phyloP scores from a whole-genome alignment of 306 rosid genomes.

The Trifolium repens region DNA sequence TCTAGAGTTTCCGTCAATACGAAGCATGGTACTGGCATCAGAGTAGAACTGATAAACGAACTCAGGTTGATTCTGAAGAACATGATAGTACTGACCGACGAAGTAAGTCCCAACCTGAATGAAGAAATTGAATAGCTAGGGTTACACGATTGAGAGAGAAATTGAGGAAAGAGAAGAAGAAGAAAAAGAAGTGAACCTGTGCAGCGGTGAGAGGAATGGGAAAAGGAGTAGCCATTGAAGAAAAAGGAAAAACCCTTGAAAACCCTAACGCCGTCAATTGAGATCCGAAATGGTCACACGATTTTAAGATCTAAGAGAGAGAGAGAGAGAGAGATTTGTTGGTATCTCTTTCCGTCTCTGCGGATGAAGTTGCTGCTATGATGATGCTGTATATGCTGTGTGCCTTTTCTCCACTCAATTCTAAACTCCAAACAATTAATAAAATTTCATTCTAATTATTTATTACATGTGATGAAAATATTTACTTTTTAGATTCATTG shows the following conservation, averaged over 20 bases:
- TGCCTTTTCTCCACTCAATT: not conserved
- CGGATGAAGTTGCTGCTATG: slow-evolving; percentile 27
- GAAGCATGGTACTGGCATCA: slow-evolving; percentile 88
- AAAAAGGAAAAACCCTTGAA: slow-evolving; percentile 50
- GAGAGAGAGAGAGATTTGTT: slow-evolving; percentile 9
- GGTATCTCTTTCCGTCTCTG: not conserved
- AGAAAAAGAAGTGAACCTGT: slow-evolving; percentile 60
- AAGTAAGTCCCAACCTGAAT: slow-evolving; percentile 92
- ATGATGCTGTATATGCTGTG: not conserved
- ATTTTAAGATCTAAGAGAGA: slow-evolving; percentile 23
- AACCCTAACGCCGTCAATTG: slow-evolving; percentile 53
- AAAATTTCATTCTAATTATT: too few relatives aligned
- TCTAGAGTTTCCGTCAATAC: slow-evolving; percentile 71
- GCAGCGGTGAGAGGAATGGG: slow-evolving; percentile 83
- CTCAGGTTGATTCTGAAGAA: slow-evolving; percentile 90
- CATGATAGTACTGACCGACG: slow-evolving; percentile 94
- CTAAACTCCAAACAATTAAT: too few relatives aligned
- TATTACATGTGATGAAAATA: too few relatives aligned
- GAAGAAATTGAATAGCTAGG: not conserved
- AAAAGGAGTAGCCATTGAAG: slow-evolving; percentile 76
- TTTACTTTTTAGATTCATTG: too few relatives aligned
- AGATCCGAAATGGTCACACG: slow-evolving; percentile 51
- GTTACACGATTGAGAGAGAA: not conserved
- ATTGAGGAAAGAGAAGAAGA: not conserved
- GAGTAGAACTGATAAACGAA: slow-evolving; percentile 92